These are phyloP conservation scores for Komagataella mondaviorum DNA, from an alignment of 805 yeast species.

Conservation along the genomic window DNA sequence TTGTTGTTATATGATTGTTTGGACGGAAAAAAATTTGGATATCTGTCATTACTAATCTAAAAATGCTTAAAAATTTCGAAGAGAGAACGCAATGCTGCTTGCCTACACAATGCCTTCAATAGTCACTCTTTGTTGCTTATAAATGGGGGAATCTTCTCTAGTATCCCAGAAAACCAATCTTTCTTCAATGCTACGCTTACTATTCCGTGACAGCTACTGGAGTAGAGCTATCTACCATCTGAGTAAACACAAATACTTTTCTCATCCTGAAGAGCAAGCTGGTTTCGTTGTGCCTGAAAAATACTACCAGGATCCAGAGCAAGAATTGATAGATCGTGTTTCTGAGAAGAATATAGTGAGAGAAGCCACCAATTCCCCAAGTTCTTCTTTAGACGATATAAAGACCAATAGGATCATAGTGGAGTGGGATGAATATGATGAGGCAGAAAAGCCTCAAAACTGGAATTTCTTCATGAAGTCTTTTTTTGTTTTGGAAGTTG, in stretches of 20 bases:
- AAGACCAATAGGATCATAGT: neutral
- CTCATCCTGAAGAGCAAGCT: neutral
- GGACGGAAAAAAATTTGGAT: neutral
- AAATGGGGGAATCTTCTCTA: neutral
- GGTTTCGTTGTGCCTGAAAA: constrained; percentile 1
- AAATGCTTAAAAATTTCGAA: no score
- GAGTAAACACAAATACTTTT: neutral
- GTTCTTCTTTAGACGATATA: neutral
- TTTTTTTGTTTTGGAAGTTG: constrained; percentile 23
- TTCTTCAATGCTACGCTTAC: neutral
- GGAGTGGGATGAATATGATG: neutral
- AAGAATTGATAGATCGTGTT: neutral
- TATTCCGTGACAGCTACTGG: neutral
- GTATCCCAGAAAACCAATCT: neutral
- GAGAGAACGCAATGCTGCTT: neutral
- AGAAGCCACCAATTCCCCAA: neutral
- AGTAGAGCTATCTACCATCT: neutral
- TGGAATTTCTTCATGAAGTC: neutral
- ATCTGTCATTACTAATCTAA: neutral
- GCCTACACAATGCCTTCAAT: neutral
- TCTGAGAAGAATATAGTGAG: neutral
- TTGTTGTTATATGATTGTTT: neutral
- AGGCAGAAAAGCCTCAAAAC: neutral
- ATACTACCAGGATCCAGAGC: neutral
- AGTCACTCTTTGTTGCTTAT: neutral